phyloP scores from a whole-genome alignment of 768 basidiomycete genomes.

The Psilocybe tampanensis region DNA sequence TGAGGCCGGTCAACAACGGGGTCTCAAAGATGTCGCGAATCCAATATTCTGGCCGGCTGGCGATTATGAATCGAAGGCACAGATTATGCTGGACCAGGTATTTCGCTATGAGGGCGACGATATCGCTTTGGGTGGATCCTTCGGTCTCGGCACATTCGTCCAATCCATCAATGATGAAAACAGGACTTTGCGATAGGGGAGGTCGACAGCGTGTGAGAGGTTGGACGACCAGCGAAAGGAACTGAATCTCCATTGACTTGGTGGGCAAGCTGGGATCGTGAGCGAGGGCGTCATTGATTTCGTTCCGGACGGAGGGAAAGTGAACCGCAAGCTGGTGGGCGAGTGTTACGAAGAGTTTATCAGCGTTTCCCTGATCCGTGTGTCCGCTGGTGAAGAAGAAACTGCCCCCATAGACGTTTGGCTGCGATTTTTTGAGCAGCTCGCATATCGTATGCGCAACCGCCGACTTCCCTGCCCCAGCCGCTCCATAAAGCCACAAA shows the following conservation, averaged over 20 bases:
- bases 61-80: neutral
- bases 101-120: neutral
- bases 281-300: neutral
- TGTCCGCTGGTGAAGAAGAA: neutral
- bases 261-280: neutral
- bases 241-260: neutral
- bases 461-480: slow-evolving; percentile 3
- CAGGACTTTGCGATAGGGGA: neutral
- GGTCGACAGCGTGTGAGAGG: neutral
- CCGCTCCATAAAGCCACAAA: slow-evolving; percentile 4
- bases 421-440: neutral
- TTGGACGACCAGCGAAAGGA: neutral
- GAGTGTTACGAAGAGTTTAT: neutral
- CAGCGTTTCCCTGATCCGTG: neutral
- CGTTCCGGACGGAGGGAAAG: neutral
- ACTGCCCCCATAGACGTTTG: neutral
- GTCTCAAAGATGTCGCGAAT: neutral
- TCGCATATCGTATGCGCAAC: neutral
- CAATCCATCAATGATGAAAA: neutral
- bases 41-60: neutral
- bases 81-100: neutral
- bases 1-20: neutral
- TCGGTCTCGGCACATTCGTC: neutral
- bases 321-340: neutral
- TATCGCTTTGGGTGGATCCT: neutral